Conservation (phyloP, 148 eudicot genomes). For the Amaranthus hypochondriacus region DNA sequence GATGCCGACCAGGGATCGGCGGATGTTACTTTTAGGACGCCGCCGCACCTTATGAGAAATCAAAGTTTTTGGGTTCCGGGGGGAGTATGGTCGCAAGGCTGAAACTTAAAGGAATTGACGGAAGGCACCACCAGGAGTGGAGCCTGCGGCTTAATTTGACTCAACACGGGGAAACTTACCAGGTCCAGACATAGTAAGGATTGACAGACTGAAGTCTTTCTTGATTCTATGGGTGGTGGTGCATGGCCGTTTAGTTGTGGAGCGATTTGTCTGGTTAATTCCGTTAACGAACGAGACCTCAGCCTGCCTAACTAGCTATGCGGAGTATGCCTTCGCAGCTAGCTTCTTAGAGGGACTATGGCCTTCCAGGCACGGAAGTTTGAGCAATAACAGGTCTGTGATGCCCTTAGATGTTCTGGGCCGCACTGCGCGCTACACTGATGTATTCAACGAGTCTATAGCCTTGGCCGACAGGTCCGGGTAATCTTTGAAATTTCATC, state of each 20-base stretch:
- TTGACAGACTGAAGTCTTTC: too few relatives aligned
- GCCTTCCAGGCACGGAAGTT: constrained; percentile 27
- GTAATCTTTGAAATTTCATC: constrained; percentile 55
- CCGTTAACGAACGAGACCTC: constrained; percentile 44
- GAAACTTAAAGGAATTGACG: too few relatives aligned
- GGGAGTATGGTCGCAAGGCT: too few relatives aligned
- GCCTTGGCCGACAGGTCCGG: constrained; percentile 39
- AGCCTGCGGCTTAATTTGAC: constrained; percentile 10
- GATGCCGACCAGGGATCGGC: too few relatives aligned
- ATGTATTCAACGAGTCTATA: constrained; percentile 38
- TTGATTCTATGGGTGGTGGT: too few relatives aligned
- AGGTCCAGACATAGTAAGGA: too few relatives aligned
- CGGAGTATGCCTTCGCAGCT: constrained; percentile 29
- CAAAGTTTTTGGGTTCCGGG: too few relatives aligned
- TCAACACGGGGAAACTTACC: constrained; percentile 10
- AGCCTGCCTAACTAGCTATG: constrained; percentile 47
- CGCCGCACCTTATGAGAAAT: too few relatives aligned
- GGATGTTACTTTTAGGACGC: too few relatives aligned
- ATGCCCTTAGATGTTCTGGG: too few relatives aligned
- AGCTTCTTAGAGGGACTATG: constrained; percentile 29
- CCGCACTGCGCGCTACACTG: constrained; percentile 31
- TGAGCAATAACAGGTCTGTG: too few relatives aligned
- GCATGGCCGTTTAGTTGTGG: too few relatives aligned
- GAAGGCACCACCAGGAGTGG: constrained; percentile 6
- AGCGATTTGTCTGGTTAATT: constrained; percentile 40